Percentiles rank a stretch among this genome's conserved stretches.
phyloP scores from a whole-genome alignment of 208 protist genomes.

The Trypanosoma mega region DNA sequence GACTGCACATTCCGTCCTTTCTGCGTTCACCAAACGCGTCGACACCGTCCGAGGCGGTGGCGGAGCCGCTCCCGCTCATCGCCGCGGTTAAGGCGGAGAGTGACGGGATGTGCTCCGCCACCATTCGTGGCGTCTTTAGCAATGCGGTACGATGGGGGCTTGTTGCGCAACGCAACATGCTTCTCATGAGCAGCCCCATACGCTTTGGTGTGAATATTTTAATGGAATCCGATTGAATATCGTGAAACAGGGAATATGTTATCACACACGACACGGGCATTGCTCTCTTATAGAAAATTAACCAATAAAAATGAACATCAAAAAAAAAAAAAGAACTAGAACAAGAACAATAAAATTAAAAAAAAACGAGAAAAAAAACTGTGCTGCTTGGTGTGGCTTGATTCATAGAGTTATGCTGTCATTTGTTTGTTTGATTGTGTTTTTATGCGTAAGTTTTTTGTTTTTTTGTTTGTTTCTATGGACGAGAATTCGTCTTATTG shows the following conservation, averaged over 20 bases:
- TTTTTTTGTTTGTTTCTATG: no score
- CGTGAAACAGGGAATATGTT: not conserved
- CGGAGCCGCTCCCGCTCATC: constrained; percentile 45
- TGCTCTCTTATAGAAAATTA: constrained; percentile 5
- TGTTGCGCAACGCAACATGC: constrained; percentile 57
- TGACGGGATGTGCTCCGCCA: constrained; percentile 56
- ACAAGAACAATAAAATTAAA: no score
- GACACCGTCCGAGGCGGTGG: constrained; percentile 28
- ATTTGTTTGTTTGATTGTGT: no score
- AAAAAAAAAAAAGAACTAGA: no score
- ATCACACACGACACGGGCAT: not conserved
- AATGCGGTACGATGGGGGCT: constrained; percentile 69
- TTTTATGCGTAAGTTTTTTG: no score
- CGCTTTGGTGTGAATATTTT: constrained; percentile 65
- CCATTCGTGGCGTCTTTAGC: constrained; percentile 73
- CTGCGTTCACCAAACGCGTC: constrained; percentile 20
- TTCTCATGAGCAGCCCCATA: constrained; percentile 26
- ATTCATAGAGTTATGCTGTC: no score
- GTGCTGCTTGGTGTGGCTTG: no score
- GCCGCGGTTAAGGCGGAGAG: constrained; percentile 73
- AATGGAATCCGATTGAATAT: constrained; percentile 38
- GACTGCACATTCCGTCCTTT: constrained; percentile 51
- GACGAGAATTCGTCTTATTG: no score
- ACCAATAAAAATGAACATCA: no score
- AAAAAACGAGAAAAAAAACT: no score